A percentile compares a stretch with the other conserved stretches of the same genome.
phyloP scores from a whole-genome alignment of 1,284 basidiomycete genomes.

The Tilletiaria anomala region DNA sequence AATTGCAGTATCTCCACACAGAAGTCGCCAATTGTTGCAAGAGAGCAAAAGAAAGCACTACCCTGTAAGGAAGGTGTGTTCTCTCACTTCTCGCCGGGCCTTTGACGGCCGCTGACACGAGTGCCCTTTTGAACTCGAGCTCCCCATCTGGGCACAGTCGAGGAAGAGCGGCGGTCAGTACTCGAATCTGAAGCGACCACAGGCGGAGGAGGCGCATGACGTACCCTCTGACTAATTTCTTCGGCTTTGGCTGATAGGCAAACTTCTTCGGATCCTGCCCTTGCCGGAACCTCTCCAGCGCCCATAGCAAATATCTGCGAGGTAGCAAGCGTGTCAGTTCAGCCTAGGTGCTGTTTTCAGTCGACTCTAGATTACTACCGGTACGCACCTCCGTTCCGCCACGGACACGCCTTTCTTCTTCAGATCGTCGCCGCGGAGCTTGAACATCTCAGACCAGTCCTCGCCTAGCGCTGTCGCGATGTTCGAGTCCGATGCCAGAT shows the following conservation, averaged over 20 bases:
- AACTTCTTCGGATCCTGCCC: constrained; percentile 1
- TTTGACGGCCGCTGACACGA: constrained; percentile 1
- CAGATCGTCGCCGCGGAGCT: constrained; percentile 1
- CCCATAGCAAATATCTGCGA: constrained; percentile 5
- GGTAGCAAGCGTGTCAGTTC: not conserved
- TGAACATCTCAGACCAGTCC: constrained; percentile 1
- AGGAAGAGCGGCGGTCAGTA: not conserved
- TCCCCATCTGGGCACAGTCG: constrained; percentile 2
- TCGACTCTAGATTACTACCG: too few relatives aligned
- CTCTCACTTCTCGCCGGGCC: constrained; percentile 4
- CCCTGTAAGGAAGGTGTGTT: not conserved
- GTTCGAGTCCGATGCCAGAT: not conserved
- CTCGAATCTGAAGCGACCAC: not conserved
- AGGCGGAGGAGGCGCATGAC: too few relatives aligned
- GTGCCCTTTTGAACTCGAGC: constrained; percentile 4
- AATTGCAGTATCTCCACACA: too few relatives aligned
- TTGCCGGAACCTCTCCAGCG: constrained; percentile 5
- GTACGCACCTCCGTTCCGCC: constrained; percentile 3
- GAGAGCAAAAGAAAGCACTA: too few relatives aligned
- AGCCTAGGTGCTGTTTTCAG: not conserved
- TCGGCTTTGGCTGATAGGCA: constrained; percentile 1
- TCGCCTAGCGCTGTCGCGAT: not conserved
- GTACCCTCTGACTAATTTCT: constrained; percentile 4
- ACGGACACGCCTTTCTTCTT: not conserved
- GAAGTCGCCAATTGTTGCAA: too few relatives aligned